Evolutionary conservation across 495 filamentous ascomycete species (phyloP).

Genomic region (Talaromyces ruber): DNA sequence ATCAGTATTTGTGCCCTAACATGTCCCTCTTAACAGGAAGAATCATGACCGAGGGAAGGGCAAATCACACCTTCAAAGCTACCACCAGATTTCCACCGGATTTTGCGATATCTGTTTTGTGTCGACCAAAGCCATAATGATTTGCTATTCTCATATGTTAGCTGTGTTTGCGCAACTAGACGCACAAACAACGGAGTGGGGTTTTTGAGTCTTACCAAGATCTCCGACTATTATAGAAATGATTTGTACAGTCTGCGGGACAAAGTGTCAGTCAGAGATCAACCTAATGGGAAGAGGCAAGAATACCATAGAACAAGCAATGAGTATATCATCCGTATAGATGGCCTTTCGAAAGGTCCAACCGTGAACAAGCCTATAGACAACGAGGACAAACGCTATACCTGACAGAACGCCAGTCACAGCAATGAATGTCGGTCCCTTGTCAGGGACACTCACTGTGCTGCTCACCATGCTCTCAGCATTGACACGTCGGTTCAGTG

Average conservation of each 20-base stretch:
- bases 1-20: neutral
- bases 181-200: neutral
- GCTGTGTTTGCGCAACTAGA: neutral
- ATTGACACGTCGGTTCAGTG: neutral
- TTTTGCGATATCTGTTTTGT: conserved; percentile 7
- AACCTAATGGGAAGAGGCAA: neutral
- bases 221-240: conserved; percentile 18
- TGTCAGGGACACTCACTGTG: conserved; percentile 8
- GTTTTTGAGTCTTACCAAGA: conserved; percentile 8
- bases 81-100: conserved; percentile 10
- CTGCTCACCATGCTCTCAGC: neutral
- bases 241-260: conserved; percentile 9
- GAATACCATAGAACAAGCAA: conserved; percentile 10
- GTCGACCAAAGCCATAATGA: conserved; percentile 13
- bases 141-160: conserved; percentile 7
- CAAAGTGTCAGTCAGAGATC: neutral
- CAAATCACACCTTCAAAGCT: conserved; percentile 9
- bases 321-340: conserved; percentile 10
- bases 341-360: conserved; percentile 1
- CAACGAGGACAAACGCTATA: conserved; percentile 19
- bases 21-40: neutral
- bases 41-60: neutral
- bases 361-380: conserved; percentile 10
- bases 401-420: conserved; percentile 15
- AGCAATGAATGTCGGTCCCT: conserved; percentile 9